Percentiles rank a stretch among this genome's conserved stretches.
These are phyloP conservation scores for Fusarium clavum DNA, from an alignment of 2,329 filamentous ascomycete species.

Conservation along the genomic window DNA sequence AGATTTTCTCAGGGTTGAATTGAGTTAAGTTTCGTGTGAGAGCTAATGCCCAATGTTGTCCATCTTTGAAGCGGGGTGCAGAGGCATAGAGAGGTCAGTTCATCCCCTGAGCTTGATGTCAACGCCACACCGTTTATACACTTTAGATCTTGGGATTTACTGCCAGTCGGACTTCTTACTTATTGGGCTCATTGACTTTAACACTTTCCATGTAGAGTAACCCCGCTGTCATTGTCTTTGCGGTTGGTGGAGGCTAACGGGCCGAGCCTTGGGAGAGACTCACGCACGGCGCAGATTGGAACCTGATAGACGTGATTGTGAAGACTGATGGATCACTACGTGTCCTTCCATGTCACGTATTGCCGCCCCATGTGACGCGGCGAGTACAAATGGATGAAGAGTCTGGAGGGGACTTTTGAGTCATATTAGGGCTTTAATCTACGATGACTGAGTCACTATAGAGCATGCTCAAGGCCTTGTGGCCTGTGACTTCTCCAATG, in stretches of 20 bases:
- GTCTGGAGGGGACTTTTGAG: not conserved
- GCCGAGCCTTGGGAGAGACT: not conserved
- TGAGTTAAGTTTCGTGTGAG: not conserved
- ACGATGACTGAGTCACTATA: not conserved
- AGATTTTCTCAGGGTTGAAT: too few relatives aligned
- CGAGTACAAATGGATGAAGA: rapidly evolving
- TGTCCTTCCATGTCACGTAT: not conserved
- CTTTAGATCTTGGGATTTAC: not conserved
- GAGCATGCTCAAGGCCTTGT: not conserved
- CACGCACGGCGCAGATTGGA: not conserved
- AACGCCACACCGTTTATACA: not conserved
- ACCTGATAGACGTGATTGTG: not conserved
- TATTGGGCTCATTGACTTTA: not conserved
- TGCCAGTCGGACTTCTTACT: too few relatives aligned
- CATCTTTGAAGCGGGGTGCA: not conserved
- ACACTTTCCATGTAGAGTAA: rapidly evolving
- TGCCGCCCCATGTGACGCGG: not conserved
- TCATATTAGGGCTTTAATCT: not conserved
- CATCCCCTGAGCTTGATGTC: not conserved
- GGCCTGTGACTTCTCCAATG: not conserved
- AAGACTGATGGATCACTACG: too few relatives aligned
- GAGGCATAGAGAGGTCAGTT: not conserved
- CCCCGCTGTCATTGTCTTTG: not conserved
- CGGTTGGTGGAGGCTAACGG: not conserved
- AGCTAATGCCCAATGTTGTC: not conserved